Conservation (phyloP, 2,329 filamentous ascomycete species). For the Cordyceps cateniannulata region DNA sequence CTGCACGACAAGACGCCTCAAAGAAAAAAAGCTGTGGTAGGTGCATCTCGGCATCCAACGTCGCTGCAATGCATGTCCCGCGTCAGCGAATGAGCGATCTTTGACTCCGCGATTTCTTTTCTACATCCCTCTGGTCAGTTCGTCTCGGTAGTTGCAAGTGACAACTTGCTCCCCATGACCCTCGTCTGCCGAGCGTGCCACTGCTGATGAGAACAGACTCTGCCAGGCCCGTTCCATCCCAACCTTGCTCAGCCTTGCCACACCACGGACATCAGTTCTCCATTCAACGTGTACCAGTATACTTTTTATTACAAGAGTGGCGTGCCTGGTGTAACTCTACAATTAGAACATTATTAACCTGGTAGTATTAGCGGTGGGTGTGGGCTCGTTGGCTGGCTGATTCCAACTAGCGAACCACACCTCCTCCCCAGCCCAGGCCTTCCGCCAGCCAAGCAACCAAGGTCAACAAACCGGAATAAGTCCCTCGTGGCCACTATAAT, state of each 20-base stretch:
- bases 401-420: not conserved
- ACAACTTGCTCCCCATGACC: not conserved
- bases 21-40: not conserved
- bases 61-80: not conserved
- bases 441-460: not conserved
- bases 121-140: too few species aligned
- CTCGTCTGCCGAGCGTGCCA: not conserved
- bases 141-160: too few species aligned
- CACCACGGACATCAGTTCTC: slow-evolving; percentile 6
- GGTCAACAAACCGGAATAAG: too few species aligned
- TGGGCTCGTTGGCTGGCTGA: not conserved
- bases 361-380: not conserved
- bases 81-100: not conserved
- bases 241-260: slow-evolving; percentile 6
- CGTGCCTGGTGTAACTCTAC: slow-evolving; percentile 3
- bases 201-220: not conserved
- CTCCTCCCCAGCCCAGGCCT: not conserved
- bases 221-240: not conserved
- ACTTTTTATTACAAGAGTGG: not conserved
- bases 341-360: not conserved
- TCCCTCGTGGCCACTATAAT: not conserved
- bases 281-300: not conserved
- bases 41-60: not conserved
- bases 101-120: not conserved
- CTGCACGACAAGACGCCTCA: not conserved